A percentile compares a stretch with the other conserved stretches of the same genome.
Conservation (phyloP, 495 filamentous ascomycete genomes). For the Neurospora sp. region DNA sequence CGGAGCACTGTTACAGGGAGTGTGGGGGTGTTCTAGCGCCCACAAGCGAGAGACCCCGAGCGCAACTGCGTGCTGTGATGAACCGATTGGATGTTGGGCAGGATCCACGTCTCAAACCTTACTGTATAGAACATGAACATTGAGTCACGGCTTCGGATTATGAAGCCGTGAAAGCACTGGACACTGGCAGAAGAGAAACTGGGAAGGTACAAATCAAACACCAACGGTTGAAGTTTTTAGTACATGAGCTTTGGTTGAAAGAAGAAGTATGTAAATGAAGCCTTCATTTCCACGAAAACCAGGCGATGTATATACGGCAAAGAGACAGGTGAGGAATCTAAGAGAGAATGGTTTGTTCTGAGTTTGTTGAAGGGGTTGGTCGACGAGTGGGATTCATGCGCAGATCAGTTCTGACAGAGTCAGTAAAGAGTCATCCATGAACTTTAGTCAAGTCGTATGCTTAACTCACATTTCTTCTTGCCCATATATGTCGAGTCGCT, state of each 20-base stretch:
- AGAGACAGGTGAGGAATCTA: background rate
- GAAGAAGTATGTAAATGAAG: background rate
- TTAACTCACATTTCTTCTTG: constrained; percentile 31
- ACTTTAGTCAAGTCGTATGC: background rate
- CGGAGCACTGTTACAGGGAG: background rate
- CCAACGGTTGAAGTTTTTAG: background rate
- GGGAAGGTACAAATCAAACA: background rate
- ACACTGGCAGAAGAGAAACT: background rate
- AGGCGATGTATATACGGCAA: background rate
- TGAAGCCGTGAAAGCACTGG: background rate
- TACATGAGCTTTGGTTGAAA: background rate
- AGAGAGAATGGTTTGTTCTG: background rate
- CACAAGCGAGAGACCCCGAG: background rate
- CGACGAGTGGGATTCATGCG: background rate
- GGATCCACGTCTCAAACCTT: background rate
- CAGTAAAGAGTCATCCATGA: background rate
- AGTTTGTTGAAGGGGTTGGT: background rate
- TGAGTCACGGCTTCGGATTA: background rate
- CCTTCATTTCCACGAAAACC: background rate
- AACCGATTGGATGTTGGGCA: background rate
- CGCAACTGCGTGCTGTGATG: no score
- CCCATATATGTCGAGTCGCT: constrained; percentile 65
- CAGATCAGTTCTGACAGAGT: background rate
- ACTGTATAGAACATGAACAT: background rate
- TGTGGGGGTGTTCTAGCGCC: background rate